Percentiles rank a stretch among this genome's conserved stretches.
phyloP scores from a whole-genome alignment of 352 stramenopile genomes.

The Globisporangium abappressorium region DNA sequence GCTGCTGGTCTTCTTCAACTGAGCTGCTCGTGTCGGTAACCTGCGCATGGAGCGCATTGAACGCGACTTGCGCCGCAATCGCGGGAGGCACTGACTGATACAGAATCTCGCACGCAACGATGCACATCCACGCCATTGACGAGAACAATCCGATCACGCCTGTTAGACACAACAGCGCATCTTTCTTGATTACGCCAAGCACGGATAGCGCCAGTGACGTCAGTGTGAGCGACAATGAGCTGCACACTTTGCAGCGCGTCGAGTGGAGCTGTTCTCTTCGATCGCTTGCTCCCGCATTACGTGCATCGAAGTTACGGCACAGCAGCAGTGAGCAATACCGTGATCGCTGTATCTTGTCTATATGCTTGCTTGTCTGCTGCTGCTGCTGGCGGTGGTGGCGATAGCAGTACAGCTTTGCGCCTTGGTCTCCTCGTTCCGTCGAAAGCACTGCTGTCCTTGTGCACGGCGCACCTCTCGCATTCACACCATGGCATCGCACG shows the following conservation, averaged over 20 bases:
- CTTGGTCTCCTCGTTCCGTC: background rate
- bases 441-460: slow-evolving; percentile 14
- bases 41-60: background rate
- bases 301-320: background rate
- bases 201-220: background rate
- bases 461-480: slow-evolving; percentile 7
- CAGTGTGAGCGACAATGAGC: slow-evolving; percentile 4
- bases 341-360: background rate
- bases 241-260: slow-evolving; percentile 2
- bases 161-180: slow-evolving; percentile 2
- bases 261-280: background rate
- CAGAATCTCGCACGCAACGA: slow-evolving; percentile 6
- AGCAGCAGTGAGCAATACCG: background rate
- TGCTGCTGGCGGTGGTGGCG: slow-evolving; percentile 12
- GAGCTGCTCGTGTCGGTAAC: background rate
- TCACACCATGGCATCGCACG: slow-evolving; percentile 16
- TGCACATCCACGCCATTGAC: slow-evolving; percentile 9
- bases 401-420: slow-evolving; percentile 12
- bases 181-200: background rate
- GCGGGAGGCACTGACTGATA: slow-evolving; percentile 5
- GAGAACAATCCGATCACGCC: slow-evolving; percentile 13
- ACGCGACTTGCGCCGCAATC: slow-evolving; percentile 6
- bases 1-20: background rate
- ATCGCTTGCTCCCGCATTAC: background rate
- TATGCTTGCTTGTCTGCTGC: background rate